Evolutionary conservation across 768 basidiomycete genomes (phyloP).

Genomic region (Amanita molliuscula): DNA sequence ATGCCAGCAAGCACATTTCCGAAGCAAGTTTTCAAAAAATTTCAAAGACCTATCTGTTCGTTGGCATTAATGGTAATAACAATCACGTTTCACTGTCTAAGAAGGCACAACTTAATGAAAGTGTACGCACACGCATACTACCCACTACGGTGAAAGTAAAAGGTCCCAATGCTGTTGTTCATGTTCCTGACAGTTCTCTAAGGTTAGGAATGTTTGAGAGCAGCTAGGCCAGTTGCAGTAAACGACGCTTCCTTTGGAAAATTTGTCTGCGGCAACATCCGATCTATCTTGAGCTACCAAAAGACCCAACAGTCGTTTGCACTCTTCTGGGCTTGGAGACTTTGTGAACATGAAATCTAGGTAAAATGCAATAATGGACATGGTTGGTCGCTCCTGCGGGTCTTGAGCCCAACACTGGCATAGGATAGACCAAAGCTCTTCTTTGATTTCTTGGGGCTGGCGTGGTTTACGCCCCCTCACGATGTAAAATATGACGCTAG

Average conservation of each 20-base stretch:
- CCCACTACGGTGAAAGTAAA: not conserved
- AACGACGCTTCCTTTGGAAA: not conserved
- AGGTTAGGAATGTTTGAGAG: not conserved
- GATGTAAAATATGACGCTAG: conserved; percentile 8
- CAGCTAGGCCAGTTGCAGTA: conserved; percentile 5
- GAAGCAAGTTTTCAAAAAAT: too few relatives aligned
- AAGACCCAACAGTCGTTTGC: not conserved
- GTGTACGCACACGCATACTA: too few relatives aligned
- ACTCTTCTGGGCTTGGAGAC: not conserved
- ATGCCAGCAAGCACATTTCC: too few relatives aligned
- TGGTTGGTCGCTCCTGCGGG: conserved; percentile 7
- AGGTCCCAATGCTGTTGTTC: conserved; percentile 2
- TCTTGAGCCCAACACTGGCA: conserved; percentile 5
- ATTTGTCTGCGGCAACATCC: not conserved
- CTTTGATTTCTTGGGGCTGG: conserved; percentile 5
- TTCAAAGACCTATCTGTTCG: too few relatives aligned
- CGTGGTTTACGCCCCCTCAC: conserved; percentile 1
- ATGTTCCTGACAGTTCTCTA: conserved; percentile 4
- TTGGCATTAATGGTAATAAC: too few relatives aligned
- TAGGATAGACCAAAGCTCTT: conserved; percentile 7
- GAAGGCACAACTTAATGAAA: too few relatives aligned
- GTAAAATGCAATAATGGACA: not conserved
- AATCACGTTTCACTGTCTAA: too few relatives aligned
- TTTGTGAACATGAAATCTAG: not conserved
- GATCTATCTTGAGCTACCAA: not conserved